Percentiles rank a stretch among this genome's conserved stretches.
phyloP scores from a whole-genome alignment of 2,329 filamentous ascomycete species.

The Elsinoe australis region DNA sequence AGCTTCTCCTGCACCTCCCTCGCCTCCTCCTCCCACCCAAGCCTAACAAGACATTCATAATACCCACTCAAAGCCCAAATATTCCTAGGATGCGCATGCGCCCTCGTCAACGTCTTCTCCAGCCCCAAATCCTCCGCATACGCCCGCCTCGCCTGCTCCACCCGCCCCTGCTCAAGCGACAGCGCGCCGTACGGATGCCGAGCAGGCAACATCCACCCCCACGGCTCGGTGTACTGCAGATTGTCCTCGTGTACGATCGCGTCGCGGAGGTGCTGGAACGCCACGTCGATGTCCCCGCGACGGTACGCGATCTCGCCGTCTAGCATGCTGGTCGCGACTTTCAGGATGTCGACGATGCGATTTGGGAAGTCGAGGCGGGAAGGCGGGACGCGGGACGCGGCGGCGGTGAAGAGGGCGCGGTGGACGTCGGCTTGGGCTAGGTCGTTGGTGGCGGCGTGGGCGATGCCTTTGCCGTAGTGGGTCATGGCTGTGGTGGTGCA shows the following conservation, averaged over 20 bases:
- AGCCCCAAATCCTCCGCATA: slow-evolving; percentile 38
- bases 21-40: slow-evolving; percentile 45
- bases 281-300: slow-evolving; percentile 47
- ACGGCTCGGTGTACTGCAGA: slow-evolving; percentile 63
- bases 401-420: slow-evolving; percentile 44
- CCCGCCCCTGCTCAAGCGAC: slow-evolving; percentile 53
- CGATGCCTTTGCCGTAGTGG: slow-evolving; percentile 62
- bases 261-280: slow-evolving; percentile 51
- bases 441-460: slow-evolving; percentile 51
- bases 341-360: slow-evolving; percentile 55
- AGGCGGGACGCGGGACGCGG: slow-evolving; percentile 46
- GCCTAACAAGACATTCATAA: slow-evolving; percentile 57
- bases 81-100: slow-evolving; percentile 62
- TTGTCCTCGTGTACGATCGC: slow-evolving; percentile 53
- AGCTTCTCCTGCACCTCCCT: slow-evolving; percentile 44
- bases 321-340: slow-evolving; percentile 55
- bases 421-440: slow-evolving; percentile 46
- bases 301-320: slow-evolving; percentile 69
- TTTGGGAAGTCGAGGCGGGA: slow-evolving; percentile 64
- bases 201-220: slow-evolving; percentile 71
- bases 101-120: slow-evolving; percentile 51
- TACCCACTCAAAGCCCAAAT: slow-evolving; percentile 69
- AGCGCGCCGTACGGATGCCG: slow-evolving; percentile 62
- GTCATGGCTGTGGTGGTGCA: slow-evolving; percentile 61
- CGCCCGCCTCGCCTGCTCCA: slow-evolving; percentile 33